phyloP scores from a whole-genome alignment of 331 rosid species.

The Rosa hybrid region DNA sequence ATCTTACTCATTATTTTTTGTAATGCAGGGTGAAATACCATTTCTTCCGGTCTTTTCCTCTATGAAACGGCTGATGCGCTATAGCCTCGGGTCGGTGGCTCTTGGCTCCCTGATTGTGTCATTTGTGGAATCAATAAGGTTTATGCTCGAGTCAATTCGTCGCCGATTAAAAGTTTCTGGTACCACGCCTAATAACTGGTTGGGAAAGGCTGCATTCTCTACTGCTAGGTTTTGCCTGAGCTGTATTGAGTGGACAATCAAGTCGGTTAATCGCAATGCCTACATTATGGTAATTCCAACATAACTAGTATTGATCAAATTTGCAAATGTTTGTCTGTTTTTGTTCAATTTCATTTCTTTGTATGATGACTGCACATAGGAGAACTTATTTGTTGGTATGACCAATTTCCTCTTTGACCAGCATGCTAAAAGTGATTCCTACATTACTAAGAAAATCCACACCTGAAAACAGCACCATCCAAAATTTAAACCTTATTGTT shows the following conservation, averaged over 20 bases:
- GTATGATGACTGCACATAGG: not conserved
- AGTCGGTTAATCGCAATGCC: conserved; percentile 90
- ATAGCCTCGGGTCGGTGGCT: conserved; percentile 86
- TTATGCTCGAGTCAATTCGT: conserved; percentile 86
- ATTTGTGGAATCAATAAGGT: conserved; percentile 85
- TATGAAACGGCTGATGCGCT: conserved; percentile 75
- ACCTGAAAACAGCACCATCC: not conserved
- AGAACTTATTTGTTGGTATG: not conserved
- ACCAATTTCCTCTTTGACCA: not conserved
- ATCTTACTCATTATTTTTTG: conserved; percentile 13
- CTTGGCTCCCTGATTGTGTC: conserved; percentile 87
- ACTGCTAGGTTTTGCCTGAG: conserved; percentile 60
- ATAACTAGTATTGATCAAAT: conserved; percentile 4
- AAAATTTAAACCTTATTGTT: not conserved
- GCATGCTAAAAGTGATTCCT: conserved; percentile 8
- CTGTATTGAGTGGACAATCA: conserved; percentile 84
- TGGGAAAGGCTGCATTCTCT: conserved; percentile 59
- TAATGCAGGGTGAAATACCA: conserved; percentile 84
- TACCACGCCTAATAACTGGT: conserved; percentile 51
- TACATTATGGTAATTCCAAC: conserved; percentile 77
- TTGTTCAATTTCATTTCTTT: conserved; percentile 5
- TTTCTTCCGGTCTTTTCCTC: conserved; percentile 93
- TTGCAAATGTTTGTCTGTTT: not conserved
- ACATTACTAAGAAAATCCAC: not conserved
- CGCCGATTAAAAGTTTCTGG: conserved; percentile 69